These are phyloP conservation scores for Metarhizium anisopliae DNA, from an alignment of 2,329 filamentous ascomycete species.

Conservation along the genomic window DNA sequence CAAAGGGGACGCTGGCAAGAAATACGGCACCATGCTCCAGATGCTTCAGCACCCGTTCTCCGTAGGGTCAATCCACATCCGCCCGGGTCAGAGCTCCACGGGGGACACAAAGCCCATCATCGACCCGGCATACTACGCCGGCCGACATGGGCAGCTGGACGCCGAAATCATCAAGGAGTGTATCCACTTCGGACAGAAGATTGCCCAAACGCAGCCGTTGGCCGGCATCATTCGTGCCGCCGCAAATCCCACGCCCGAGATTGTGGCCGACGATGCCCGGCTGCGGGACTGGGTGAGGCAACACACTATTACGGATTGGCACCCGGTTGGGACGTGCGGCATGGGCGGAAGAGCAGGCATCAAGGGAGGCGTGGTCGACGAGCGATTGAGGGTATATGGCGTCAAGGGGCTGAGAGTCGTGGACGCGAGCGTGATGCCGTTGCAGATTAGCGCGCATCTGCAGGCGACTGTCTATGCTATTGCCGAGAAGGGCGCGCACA, in stretches of 20 bases:
- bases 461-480: slow-evolving; percentile 22
- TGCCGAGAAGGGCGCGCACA: slow-evolving; percentile 21
- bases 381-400: slow-evolving; percentile 16
- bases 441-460: slow-evolving; percentile 17
- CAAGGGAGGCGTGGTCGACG: slow-evolving; percentile 19
- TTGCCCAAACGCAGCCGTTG: slow-evolving; percentile 27
- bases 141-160: slow-evolving; percentile 30
- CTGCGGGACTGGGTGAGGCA: slow-evolving; percentile 18
- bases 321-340: slow-evolving; percentile 29
- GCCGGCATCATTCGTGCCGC: slow-evolving; percentile 25
- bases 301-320: slow-evolving; percentile 24
- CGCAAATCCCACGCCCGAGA: slow-evolving; percentile 14
- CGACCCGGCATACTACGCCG: slow-evolving; percentile 32
- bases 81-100: slow-evolving; percentile 8
- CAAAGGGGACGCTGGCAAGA: slow-evolving; percentile 24
- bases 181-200: slow-evolving; percentile 28
- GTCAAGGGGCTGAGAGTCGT: slow-evolving; percentile 14
- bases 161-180: slow-evolving; percentile 32
- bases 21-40: slow-evolving; percentile 38
- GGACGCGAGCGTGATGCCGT: slow-evolving; percentile 18
- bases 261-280: slow-evolving; percentile 7
- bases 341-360: slow-evolving; percentile 22
- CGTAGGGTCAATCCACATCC: slow-evolving; percentile 37
- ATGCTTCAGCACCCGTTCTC: slow-evolving; percentile 44
- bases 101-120: slow-evolving; percentile 25